phyloP scores from a whole-genome alignment of 148 eudicot genomes.

The Fagopyrum esculentum region DNA sequence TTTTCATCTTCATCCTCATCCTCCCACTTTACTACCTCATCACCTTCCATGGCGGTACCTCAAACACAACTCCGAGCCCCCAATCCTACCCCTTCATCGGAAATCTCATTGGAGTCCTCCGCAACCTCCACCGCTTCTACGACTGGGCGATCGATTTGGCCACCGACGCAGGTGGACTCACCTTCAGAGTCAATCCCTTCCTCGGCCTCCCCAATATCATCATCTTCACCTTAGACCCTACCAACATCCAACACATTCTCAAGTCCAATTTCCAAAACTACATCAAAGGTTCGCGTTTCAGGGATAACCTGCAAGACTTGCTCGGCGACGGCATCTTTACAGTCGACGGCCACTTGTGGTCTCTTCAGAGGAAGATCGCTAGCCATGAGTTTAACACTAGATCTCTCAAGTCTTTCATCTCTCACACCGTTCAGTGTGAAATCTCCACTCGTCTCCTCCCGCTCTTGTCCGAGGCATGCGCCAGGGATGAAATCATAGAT shows the following conservation, averaged over 20 bases:
- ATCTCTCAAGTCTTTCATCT: conserved; percentile 44
- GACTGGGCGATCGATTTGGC: conserved; percentile 45
- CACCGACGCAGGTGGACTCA: conserved; percentile 32
- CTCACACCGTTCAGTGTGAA: conserved; percentile 21
- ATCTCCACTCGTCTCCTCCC: too few relatives aligned
- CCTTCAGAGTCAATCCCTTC: conserved; percentile 43
- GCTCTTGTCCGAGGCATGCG: too few relatives aligned
- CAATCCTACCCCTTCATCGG: conserved; percentile 9
- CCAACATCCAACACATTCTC: conserved; percentile 56
- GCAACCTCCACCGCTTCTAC: conserved; percentile 64
- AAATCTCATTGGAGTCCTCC: conserved; percentile 9
- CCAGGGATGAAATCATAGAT: too few relatives aligned
- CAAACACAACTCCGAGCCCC: not conserved
- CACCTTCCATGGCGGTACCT: not conserved
- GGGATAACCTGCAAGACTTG: conserved; percentile 38
- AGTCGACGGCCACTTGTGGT: conserved; percentile 52
- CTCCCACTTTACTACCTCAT: not conserved
- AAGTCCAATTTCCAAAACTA: conserved; percentile 58
- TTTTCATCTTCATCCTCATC: conserved; percentile 2
- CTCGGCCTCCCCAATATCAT: conserved; percentile 41
- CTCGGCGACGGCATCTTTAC: conserved; percentile 79
- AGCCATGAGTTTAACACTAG: conserved; percentile 56
- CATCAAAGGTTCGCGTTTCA: conserved; percentile 50
- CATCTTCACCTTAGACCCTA: conserved; percentile 56
- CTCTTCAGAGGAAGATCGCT: conserved; percentile 59